phyloP scores from a whole-genome alignment of 768 basidiomycete species.

The Sistotremastrum niveocremeum region DNA sequence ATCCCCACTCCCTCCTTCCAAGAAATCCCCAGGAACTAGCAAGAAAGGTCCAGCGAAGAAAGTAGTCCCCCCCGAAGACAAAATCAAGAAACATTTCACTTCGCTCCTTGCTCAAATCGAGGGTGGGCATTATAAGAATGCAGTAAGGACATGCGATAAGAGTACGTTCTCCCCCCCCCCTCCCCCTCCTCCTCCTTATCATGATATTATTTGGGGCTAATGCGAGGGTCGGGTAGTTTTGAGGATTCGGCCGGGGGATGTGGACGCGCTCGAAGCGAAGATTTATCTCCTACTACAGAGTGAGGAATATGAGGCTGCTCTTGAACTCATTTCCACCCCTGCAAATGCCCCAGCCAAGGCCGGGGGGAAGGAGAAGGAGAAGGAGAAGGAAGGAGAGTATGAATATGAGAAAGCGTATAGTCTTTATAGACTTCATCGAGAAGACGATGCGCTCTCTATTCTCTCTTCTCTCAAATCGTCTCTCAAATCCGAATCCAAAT shows the following conservation, averaged over 20 bases:
- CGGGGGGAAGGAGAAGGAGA: no score
- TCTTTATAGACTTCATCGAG: conserved; percentile 70
- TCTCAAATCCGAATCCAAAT: not conserved
- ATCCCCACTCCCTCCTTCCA: no score
- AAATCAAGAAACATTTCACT: conserved; percentile 50
- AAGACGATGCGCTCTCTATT: conserved; percentile 47
- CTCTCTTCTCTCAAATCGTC: conserved; percentile 19
- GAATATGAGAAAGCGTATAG: conserved; percentile 71
- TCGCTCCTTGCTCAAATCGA: conserved; percentile 82
- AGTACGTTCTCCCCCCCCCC: conserved; percentile 35
- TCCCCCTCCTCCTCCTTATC: conserved; percentile 7
- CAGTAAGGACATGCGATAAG: conserved; percentile 86
- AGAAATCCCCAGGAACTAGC: conserved; percentile 8
- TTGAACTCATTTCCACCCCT: conserved; percentile 37
- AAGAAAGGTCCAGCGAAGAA: conserved; percentile 17
- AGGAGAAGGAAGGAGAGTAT: conserved; percentile 15
- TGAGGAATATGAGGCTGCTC: conserved; percentile 63
- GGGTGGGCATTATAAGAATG: conserved; percentile 75
- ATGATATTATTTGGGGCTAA: conserved; percentile 11
- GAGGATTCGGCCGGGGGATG: conserved; percentile 46
- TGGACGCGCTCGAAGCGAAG: conserved; percentile 70
- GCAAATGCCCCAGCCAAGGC: not conserved
- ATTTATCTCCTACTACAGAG: conserved; percentile 81
- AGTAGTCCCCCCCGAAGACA: conserved; percentile 19
- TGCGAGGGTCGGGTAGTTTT: conserved; percentile 67